Evolutionary conservation across 176 grass and related monocot species (phyloP).

Genomic region (Alopecurus myosuroides): DNA sequence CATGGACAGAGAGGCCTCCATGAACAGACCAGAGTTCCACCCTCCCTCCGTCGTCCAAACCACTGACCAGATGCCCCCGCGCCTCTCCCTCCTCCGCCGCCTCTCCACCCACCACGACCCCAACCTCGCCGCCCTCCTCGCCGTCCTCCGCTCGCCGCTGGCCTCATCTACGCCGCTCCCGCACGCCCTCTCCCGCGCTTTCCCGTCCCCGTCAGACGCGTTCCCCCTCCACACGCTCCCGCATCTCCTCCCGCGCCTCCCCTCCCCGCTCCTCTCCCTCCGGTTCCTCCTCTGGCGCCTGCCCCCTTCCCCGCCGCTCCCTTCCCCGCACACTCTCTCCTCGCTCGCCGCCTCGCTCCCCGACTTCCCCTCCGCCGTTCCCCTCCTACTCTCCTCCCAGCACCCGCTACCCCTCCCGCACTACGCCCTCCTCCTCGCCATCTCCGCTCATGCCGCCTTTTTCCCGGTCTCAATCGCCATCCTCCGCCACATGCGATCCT

Average conservation of each 20-base stretch:
- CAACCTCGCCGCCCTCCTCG: conserved; percentile 28
- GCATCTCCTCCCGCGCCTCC: conserved; percentile 31
- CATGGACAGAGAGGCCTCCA: no score
- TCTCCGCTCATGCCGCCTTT: conserved; percentile 26
- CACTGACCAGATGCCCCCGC: conserved; percentile 6
- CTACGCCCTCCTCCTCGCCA: conserved; percentile 43
- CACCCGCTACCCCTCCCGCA: conserved; percentile 33
- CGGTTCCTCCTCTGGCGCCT: conserved; percentile 46
- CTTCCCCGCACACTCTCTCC: conserved; percentile 41
- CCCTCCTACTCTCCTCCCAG: conserved; percentile 41
- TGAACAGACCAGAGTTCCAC: no score
- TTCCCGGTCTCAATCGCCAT: conserved; percentile 40
- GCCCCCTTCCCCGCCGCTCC: conserved; percentile 22
- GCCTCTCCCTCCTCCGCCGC: conserved; percentile 16
- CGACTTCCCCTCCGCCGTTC: conserved; percentile 33
- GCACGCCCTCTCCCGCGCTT: conserved; percentile 30
- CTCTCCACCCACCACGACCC: conserved; percentile 22
- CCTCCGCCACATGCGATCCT: conserved; percentile 43
- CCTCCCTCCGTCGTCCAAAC: background rate
- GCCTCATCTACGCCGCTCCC: conserved; percentile 13
- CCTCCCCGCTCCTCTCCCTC: conserved; percentile 43
- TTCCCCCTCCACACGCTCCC: conserved; percentile 32
- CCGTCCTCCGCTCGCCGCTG: conserved; percentile 13
- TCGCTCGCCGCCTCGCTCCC: conserved; percentile 39
- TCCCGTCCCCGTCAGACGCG: conserved; percentile 31